These are phyloP conservation scores for Xylariaceae sp. DNA, from an alignment of 2,329 filamentous ascomycete genomes.

Conservation along the genomic window DNA sequence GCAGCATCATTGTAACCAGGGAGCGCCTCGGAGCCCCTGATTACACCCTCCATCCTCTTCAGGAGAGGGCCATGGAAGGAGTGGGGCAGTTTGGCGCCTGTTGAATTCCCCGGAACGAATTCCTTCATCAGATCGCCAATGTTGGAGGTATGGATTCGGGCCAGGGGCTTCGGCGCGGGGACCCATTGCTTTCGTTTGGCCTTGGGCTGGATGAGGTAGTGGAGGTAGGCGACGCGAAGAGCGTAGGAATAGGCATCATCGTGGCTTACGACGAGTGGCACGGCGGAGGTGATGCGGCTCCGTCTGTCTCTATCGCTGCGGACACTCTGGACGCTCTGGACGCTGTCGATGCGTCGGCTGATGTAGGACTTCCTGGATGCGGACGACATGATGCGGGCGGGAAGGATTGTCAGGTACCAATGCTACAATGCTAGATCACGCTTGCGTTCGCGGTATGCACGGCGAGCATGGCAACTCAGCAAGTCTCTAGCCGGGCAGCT, in stretches of 20 bases:
- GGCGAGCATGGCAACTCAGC: constrained; percentile 16
- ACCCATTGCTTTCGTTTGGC: constrained; percentile 87
- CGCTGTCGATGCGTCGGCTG: constrained; percentile 44
- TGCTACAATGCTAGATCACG: constrained; percentile 15
- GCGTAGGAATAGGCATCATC: constrained; percentile 91
- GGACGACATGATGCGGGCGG: constrained; percentile 19
- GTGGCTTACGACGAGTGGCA: constrained; percentile 48
- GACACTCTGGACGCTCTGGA: constrained; percentile 47
- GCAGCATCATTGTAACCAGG: constrained; percentile 87
- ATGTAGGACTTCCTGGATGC: constrained; percentile 21
- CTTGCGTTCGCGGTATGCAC: constrained; percentile 14
- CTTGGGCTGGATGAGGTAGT: constrained; percentile 88
- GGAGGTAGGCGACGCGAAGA: constrained; percentile 82
- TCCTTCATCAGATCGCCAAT: constrained; percentile 87
- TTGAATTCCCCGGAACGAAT: constrained; percentile 54
- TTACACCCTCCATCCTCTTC: constrained; percentile 73
- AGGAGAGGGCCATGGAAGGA: constrained; percentile 49
- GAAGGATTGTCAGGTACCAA: constrained; percentile 10
- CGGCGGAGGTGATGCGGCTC: constrained; percentile 39
- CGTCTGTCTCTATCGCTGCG: constrained; percentile 37
- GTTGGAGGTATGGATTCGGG: constrained; percentile 60
- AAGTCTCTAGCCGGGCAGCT: not conserved
- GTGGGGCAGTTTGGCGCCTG: constrained; percentile 52
- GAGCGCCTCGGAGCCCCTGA: constrained; percentile 75
- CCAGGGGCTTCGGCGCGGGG: constrained; percentile 55